Evolutionary conservation across 352 stramenopile species (phyloP).

Genomic region (Pythium rhizo-oryzae): DNA sequence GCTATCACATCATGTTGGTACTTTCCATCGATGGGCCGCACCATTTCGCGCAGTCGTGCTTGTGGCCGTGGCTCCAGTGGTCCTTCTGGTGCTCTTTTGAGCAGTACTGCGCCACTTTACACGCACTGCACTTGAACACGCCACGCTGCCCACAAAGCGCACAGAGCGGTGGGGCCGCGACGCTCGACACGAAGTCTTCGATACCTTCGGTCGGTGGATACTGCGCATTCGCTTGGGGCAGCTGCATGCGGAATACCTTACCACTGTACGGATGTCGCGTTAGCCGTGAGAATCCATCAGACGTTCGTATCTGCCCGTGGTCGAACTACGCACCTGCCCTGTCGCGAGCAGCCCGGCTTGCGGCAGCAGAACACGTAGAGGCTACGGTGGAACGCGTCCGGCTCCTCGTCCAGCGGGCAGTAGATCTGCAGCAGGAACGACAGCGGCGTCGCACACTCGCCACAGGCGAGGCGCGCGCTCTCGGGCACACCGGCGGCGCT

Average conservation of each 20-base stretch:
- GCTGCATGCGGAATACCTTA: slow-evolving; percentile 83
- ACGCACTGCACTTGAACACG: slow-evolving; percentile 70
- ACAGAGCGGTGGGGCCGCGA: slow-evolving; percentile 35
- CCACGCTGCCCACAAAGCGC: slow-evolving; percentile 66
- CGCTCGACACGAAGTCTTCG: slow-evolving; percentile 25
- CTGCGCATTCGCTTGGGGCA: slow-evolving; percentile 90
- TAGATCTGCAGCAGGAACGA: slow-evolving; percentile 93
- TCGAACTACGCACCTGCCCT: slow-evolving; percentile 35
- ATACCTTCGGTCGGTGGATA: slow-evolving; percentile 72
- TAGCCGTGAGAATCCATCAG: neutral
- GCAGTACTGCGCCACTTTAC: slow-evolving; percentile 80
- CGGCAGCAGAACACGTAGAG: slow-evolving; percentile 94
- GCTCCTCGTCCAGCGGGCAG: slow-evolving; percentile 86
- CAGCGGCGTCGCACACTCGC: slow-evolving; percentile 50
- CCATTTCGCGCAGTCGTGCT: slow-evolving; percentile 61
- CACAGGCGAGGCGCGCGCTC: slow-evolving; percentile 50
- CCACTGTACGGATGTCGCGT: slow-evolving; percentile 32
- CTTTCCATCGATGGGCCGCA: slow-evolving; percentile 21
- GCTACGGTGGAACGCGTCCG: slow-evolving; percentile 92
- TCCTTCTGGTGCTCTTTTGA: slow-evolving; percentile 80
- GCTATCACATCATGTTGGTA: neutral
- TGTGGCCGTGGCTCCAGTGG: slow-evolving; percentile 77
- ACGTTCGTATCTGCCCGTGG: too few species aligned
- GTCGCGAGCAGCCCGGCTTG: slow-evolving; percentile 50
- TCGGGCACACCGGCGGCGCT: slow-evolving; percentile 55